Evolutionary conservation across 345 rosid species (phyloP), one percentile per base, ranked within the genome.

Genomic region (Camelina laxa): DNA sequence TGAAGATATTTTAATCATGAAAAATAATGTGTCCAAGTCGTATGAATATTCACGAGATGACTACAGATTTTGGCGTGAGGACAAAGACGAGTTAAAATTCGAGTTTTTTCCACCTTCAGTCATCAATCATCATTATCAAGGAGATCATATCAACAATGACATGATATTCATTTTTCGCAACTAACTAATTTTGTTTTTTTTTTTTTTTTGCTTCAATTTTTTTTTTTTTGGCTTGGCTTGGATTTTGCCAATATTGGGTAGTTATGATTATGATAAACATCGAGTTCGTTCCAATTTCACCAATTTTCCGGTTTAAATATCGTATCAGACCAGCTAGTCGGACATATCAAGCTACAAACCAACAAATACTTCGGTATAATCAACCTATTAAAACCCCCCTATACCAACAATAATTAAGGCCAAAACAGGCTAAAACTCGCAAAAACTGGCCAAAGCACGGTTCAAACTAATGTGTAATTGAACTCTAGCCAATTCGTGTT

Each of bases 121-220:
- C 36, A 6, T 7, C 8, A 12, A 13, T 41, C 33, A 12, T 47
- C 42, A 33, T 65, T 31, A 7, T 65, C 59, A 51, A 50, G 24
- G 42, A 30, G 56, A 64, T 16, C 41, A 47, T 45, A 64, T 45
- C 6, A 42, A 61, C 50, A 22, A 20, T 20, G 17, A 65, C 57
- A 31, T 65, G 42, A 13, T 7, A 39, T 60, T 36, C 14, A 3
- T 60, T 16, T 39, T 39, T 4, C 44, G 1, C 3, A 35, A 35
- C 10, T 9, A 38, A 38, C 17, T 8, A 17, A 48, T 14, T 7
- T 15, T 44, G n/a, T 44, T 44, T 44, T 15, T 15, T 44, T 15
- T 44, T 44, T 44, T 42, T 44, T 15, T 15, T 44, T 15, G 49
- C 49, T 44, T n/a, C 49, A 0, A 15, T 6, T 24, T 6, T 15